Evolutionary conservation across 306 rosid genomes (phyloP).

Genomic region (Dryas octopetala): DNA sequence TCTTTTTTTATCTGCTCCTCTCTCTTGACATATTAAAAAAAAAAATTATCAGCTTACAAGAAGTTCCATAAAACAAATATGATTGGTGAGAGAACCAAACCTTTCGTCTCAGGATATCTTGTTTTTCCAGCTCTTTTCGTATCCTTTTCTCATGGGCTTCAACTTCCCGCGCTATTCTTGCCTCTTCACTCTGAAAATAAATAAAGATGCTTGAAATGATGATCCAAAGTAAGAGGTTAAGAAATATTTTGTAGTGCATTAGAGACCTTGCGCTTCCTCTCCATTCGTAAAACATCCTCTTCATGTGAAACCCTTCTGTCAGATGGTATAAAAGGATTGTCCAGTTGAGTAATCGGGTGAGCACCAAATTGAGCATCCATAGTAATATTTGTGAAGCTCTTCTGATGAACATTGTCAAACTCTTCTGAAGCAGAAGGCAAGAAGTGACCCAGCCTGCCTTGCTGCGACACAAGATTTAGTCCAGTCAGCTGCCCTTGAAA

Average conservation of each 20-base stretch:
- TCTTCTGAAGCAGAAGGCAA: conserved; percentile 46
- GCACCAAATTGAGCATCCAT: conserved; percentile 40
- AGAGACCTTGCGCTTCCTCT: conserved; percentile 68
- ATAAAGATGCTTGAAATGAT: conserved; percentile 20
- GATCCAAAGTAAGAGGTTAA: conserved; percentile 16
- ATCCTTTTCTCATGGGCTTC: conserved; percentile 74
- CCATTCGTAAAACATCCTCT: conserved; percentile 50
- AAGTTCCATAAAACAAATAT: conserved; percentile 3
- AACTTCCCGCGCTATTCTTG: conserved; percentile 63
- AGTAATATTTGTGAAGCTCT: conserved; percentile 38
- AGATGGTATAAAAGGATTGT: conserved; percentile 40
- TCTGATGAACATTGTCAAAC: conserved; percentile 35
- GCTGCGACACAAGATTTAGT: conserved; percentile 45
- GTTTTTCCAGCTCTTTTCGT: conserved; percentile 71
- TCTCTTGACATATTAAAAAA: conserved; percentile 42
- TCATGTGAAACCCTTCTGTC: conserved; percentile 42
- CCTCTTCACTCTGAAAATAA: conserved; percentile 57
- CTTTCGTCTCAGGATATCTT: conserved; percentile 76
- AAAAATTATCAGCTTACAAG: conserved; percentile 21
- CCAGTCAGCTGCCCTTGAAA: conserved; percentile 51
- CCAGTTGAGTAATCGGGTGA: conserved; percentile 44
- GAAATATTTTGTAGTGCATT: conserved; percentile 3
- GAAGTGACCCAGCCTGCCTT: conserved; percentile 43
- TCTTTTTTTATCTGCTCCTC: conserved; percentile 72
- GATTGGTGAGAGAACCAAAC: conserved; percentile 29